These are phyloP conservation scores for Apiotrichum porosum DNA, from an alignment of 1,284 basidiomycete genomes.

Conservation along the genomic window DNA sequence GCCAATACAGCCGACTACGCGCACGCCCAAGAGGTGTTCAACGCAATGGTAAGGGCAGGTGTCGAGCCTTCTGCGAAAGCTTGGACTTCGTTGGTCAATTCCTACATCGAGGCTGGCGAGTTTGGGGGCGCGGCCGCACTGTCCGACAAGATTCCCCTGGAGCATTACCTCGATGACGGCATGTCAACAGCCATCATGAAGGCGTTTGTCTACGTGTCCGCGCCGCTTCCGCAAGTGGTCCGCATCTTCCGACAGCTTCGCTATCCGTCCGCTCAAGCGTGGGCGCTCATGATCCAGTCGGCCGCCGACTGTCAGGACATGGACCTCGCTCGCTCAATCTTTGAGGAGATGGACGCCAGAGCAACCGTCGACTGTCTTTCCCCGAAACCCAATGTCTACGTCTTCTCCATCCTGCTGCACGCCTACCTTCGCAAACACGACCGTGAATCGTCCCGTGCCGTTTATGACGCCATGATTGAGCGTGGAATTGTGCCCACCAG, in stretches of 20 bases:
- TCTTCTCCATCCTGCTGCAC: conserved; percentile 79
- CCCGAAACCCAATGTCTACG: conserved; percentile 51
- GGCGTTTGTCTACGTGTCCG: conserved; percentile 74
- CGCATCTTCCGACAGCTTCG: conserved; percentile 59
- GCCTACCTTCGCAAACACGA: conserved; percentile 65
- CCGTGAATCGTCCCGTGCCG: conserved; percentile 57
- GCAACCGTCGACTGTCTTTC: conserved; percentile 34
- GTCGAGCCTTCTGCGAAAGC: conserved; percentile 62
- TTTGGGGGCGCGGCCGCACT: conserved; percentile 47
- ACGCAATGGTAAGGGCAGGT: conserved; percentile 50
- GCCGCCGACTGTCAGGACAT: conserved; percentile 72
- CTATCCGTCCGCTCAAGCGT: conserved; percentile 63
- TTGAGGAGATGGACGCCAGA: conserved; percentile 59
- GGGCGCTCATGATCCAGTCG: conserved; percentile 73
- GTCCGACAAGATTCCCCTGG: conserved; percentile 21
- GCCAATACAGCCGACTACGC: conserved; percentile 62
- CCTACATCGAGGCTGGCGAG: conserved; percentile 73
- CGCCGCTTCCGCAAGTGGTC: conserved; percentile 66
- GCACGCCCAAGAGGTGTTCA: conserved; percentile 65
- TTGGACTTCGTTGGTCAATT: conserved; percentile 72
- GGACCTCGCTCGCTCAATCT: conserved; percentile 63
- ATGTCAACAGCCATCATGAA: conserved; percentile 76
- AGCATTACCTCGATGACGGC: conserved; percentile 38
- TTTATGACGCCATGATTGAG: conserved; percentile 69
- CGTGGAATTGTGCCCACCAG: conserved; percentile 66